Percentiles rank a stretch among this genome's conserved stretches.
phyloP scores from a whole-genome alignment of 1,284 basidiomycete species.

The Amylostereum areolatum region DNA sequence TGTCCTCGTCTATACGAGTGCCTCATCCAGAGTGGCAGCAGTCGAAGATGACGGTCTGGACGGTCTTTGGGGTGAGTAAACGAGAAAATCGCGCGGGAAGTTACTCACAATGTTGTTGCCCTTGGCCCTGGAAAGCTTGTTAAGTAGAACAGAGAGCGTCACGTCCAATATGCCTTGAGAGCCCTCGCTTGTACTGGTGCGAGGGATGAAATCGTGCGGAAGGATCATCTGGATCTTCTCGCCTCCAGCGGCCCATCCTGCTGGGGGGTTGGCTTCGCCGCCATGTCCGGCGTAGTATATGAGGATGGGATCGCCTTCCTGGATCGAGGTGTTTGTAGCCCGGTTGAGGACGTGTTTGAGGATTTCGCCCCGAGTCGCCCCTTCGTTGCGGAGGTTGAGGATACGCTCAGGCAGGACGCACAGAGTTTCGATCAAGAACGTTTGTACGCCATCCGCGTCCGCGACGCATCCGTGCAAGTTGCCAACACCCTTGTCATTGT shows the following conservation, averaged over 20 bases:
- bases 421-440: neutral
- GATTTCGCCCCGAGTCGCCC: neutral
- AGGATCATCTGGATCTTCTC: neutral
- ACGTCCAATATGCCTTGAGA: too few relatives aligned
- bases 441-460: conserved; percentile 15
- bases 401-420: neutral
- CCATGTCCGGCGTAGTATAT: conserved; percentile 35
- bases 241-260: neutral
- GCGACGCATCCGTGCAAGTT: conserved; percentile 12
- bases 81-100: neutral
- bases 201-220: neutral
- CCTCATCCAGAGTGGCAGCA: conserved; percentile 30
- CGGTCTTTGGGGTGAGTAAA: too few relatives aligned
- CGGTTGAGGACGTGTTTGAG: conserved; percentile 9
- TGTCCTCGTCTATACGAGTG: conserved; percentile 9
- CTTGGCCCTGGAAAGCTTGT: conserved; percentile 10
- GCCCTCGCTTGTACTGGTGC: too few relatives aligned
- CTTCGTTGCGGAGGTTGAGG: neutral
- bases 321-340: conserved; percentile 17
- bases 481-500: neutral
- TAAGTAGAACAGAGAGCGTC: neutral
- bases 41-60: conserved; percentile 32
- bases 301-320: conserved; percentile 24
- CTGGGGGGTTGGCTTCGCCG: neutral
- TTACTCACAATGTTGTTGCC: conserved; percentile 30